Evolutionary conservation across 228 moss, liverwort and hornwort species (phyloP).

Genomic region (Sphagnum fallax): DNA sequence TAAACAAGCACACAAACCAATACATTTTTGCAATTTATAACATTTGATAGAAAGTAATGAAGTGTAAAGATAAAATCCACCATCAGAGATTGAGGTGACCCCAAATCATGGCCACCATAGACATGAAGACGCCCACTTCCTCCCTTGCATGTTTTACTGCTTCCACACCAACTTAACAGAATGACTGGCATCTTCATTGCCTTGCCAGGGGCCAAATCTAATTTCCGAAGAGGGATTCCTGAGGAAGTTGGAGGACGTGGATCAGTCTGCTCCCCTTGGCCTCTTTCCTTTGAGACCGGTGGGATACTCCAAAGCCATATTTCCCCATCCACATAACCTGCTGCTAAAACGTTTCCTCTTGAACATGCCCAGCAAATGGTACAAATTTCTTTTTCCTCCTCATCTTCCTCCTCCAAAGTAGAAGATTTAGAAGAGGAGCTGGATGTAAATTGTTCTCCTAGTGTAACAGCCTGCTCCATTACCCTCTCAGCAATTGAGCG

Average conservation of each 20-base stretch:
- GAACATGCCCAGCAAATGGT: conserved; percentile 84
- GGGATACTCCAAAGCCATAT: conserved; percentile 84
- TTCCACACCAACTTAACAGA: conserved; percentile 73
- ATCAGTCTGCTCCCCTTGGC: conserved; percentile 48
- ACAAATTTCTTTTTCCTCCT: conserved; percentile 88
- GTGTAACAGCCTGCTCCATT: conserved; percentile 52
- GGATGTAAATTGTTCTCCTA: conserved; percentile 61
- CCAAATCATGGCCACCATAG: conserved; percentile 86
- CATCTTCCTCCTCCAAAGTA: conserved; percentile 55
- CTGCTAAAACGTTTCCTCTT: conserved; percentile 62
- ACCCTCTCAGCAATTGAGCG: conserved; percentile 62
- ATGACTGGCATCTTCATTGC: conserved; percentile 87
- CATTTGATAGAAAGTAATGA: no score
- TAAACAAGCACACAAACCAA: no score
- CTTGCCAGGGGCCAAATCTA: conserved; percentile 77
- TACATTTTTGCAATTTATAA: no score
- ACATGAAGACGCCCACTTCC: conserved; percentile 74
- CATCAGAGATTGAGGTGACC: conserved; percentile 66
- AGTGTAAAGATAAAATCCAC: conserved; percentile 25
- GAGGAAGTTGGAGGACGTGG: conserved; percentile 50
- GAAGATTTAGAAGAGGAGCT: conserved; percentile 24
- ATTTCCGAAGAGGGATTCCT: conserved; percentile 44
- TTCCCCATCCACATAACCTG: conserved; percentile 82
- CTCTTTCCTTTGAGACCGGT: conserved; percentile 42
- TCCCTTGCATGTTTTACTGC: conserved; percentile 51